Evolutionary conservation across 2,329 filamentous ascomycete genomes (phyloP).

Genomic region (Fusarium tjaetaba): DNA sequence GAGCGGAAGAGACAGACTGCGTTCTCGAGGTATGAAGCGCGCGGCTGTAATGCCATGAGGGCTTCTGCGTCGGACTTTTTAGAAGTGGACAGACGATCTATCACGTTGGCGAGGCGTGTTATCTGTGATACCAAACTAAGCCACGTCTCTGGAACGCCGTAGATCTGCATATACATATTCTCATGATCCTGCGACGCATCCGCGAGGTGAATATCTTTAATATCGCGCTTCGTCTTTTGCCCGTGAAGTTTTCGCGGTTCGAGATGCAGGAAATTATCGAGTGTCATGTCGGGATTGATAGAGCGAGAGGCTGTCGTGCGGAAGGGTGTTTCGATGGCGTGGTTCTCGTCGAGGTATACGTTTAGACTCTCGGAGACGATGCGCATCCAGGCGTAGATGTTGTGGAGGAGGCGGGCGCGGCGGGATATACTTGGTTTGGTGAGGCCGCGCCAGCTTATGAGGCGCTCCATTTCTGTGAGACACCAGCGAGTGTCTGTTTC

Average conservation of each 20-base stretch:
- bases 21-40: constrained; percentile 33
- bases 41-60: constrained; percentile 18
- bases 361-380: constrained; percentile 38
- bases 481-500: constrained; percentile 31
- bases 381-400: constrained; percentile 41
- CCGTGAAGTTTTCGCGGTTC: constrained; percentile 31
- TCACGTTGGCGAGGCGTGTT: constrained; percentile 32
- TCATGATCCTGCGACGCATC: constrained; percentile 30
- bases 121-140: constrained; percentile 37
- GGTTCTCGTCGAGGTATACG: constrained; percentile 26
- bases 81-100: constrained; percentile 17
- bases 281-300: constrained; percentile 26
- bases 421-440: constrained; percentile 35
- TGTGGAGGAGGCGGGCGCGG: constrained; percentile 31
- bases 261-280: constrained; percentile 35
- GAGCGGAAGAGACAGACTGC: constrained; percentile 37
- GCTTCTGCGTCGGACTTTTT: constrained; percentile 22
- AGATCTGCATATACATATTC: constrained; percentile 41
- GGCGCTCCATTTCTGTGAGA: constrained; percentile 36
- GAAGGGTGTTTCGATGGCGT: constrained; percentile 18
- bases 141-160: constrained; percentile 39
- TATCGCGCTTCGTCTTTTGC: constrained; percentile 9
- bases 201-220: constrained; percentile 33
- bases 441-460: constrained; percentile 33
- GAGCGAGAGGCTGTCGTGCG: background rate